Base-by-base conservation (phyloP, 495 filamentous ascomycete genomes). In the Penicillium herquei region DNA sequence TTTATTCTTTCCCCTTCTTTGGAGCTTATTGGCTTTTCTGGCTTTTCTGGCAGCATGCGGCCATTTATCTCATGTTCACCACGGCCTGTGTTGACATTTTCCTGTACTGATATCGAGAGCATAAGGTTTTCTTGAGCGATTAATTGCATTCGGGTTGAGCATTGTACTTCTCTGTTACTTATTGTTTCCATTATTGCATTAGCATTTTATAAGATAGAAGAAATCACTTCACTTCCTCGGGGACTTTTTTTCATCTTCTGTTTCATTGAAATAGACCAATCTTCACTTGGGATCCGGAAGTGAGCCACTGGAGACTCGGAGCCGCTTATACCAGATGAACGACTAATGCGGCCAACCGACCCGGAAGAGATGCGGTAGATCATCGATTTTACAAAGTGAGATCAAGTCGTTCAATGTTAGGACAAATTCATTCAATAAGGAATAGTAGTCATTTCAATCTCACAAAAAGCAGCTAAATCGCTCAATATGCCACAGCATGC, bases 101-200 rank as follows among this genome's bases (percentile, higher is more conserved):
- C 58, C 50, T 52, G 45, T 56, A 48, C 46, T 56, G 41, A 56
- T 58, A 60, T 61, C 39, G 41, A 59, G 64, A 59, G 64, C 64
- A 67, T 64, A 62, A 57, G 47, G 56, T 57, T 62, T 59, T 63
- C 55, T 61, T 67, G 57, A 65, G 64, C 64, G 64, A 58, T 62
- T 62, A 35, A 55, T 42, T 54, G 64, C 64, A 67, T 67, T 62
- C 60, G 49, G 59, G 44, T 59, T 63, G 52, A 60, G 57, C 57
- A 63, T 54, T 59, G 48, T 54, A 30, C 52, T 35, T 51, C 40
- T 30, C 45, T 60, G 61, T 60, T 18, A 60, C 50, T 54, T 56
- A 44, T 30, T 44, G 49, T 26, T 26, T 53, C n/a, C 7, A 35
- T 9, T 7, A 4, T 11, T 44, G 50, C 30, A 34, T 44, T 18